Evolutionary conservation across 176 grass and related monocot species (phyloP), one percentile per base, ranked within the genome.

Genomic region (Coix lacrymajobi): DNA sequence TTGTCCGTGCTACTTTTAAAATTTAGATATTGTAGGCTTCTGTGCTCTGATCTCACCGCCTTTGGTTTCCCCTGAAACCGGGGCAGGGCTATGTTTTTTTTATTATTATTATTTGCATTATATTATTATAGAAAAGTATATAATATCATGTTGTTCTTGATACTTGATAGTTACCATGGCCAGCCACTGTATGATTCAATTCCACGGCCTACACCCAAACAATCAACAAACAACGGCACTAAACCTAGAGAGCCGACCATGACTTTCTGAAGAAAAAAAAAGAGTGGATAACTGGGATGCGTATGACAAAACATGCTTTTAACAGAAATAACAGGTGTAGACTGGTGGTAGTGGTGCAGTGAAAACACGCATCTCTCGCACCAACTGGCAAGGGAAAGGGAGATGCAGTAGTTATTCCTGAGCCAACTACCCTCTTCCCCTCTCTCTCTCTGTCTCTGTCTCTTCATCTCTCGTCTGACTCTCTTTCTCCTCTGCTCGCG

Each of bases 51-150:
- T 52, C 44, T 64, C 31, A 41, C 67, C 67, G 71, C 39, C n/a
- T 76, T 60, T 5, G 52, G 63, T 61, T 46, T 38, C 22, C 74
- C 62, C 39, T 43, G 39, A 87, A 87, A 81, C 62, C 48, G 16
- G 40, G n/a, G 62, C 71, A 68, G 17, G 17, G 1, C 28, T 71
- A 49, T n/a, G 49, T 24, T 63, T 46, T 20, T 17, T 14, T 62
- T 36, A n/a, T 73, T 30, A 19, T 41, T 41, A 3, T 33, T 44
- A 25, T 43, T 43, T 1, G n/a, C 5, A 20, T n/a, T n/a, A n/a
- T n/a, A 1, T 30, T 29, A 45, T 29, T 32, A 1, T 10, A 79
- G 10, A 69, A 69, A 19, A 65, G 56, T 29, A 25, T 62, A 41
- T 34, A 31, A 44, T 22, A 41, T 34, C 40, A 44, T 22, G 26